A percentile compares a stretch with the other conserved stretches of the same genome.
phyloP scores from a whole-genome alignment of 805 yeast species.

The Starmerella kuoi region DNA sequence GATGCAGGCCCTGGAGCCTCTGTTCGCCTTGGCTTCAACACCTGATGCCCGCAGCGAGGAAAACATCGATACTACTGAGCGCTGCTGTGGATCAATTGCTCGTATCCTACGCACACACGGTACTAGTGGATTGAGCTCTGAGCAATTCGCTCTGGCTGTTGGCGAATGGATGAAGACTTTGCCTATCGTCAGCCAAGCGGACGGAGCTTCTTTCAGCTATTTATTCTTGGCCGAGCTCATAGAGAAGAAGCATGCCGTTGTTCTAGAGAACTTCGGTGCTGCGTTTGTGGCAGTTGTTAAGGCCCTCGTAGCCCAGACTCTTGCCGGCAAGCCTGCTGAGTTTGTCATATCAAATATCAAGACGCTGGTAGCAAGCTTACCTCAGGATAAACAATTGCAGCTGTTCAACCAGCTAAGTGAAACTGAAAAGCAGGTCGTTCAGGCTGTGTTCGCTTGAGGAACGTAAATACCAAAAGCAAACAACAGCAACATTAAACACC shows the following conservation, averaged over 20 bases:
- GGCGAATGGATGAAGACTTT: slow-evolving; percentile 69
- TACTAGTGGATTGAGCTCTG: slow-evolving; percentile 37
- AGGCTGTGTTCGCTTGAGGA: background rate
- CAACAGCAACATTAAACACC: too few species aligned
- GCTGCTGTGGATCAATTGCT: slow-evolving; percentile 70
- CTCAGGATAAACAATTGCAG: slow-evolving; percentile 56
- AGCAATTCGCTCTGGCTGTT: slow-evolving; percentile 46
- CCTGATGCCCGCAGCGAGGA: slow-evolving; percentile 83
- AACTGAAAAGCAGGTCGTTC: slow-evolving; percentile 37
- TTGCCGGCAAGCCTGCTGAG: slow-evolving; percentile 62
- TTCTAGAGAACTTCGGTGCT: slow-evolving; percentile 42
- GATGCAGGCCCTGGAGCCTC: slow-evolving; percentile 57
- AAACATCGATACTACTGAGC: slow-evolving; percentile 77
- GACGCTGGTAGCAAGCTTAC: slow-evolving; percentile 48
- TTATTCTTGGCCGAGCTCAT: slow-evolving; percentile 61
- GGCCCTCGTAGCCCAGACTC: slow-evolving; percentile 56
- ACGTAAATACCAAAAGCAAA: too few species aligned
- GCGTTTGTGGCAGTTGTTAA: slow-evolving; percentile 59
- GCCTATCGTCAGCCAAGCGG: slow-evolving; percentile 74
- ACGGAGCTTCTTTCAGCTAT: slow-evolving; percentile 79
- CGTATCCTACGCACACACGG: slow-evolving; percentile 61
- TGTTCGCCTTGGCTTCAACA: slow-evolving; percentile 56
- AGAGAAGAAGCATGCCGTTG: slow-evolving; percentile 49
- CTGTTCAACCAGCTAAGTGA: slow-evolving; percentile 51
- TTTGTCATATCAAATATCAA: slow-evolving; percentile 51